These are phyloP conservation scores for Rhodotorula taiwanensis DNA, from an alignment of 768 basidiomycete species.

Conservation along the genomic window DNA sequence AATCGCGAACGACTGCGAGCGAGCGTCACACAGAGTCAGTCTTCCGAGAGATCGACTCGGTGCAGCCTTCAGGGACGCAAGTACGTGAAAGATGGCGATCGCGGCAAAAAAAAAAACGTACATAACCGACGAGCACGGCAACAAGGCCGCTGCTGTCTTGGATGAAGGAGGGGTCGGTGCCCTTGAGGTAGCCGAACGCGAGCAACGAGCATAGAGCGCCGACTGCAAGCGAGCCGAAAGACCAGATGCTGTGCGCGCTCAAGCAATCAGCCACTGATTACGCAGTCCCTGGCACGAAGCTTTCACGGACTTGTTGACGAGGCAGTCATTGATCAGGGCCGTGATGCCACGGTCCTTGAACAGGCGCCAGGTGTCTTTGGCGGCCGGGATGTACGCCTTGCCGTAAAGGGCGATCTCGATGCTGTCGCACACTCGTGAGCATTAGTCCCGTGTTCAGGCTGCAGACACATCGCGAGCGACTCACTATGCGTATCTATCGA, in stretches of 20 bases:
- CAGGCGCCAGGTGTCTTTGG: slow-evolving; percentile 39
- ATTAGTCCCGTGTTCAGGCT: no score
- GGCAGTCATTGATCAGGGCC: slow-evolving; percentile 39
- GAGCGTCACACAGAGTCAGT: neutral
- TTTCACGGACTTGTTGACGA: slow-evolving; percentile 28
- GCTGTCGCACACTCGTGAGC: neutral
- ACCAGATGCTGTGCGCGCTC: no score
- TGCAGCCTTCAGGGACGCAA: no score
- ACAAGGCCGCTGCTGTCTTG: slow-evolving; percentile 12
- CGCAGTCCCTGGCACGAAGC: no score
- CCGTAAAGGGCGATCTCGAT: slow-evolving; percentile 33
- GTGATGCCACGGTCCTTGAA: slow-evolving; percentile 40
- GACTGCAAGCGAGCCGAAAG: slow-evolving; percentile 26
- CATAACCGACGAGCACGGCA: slow-evolving; percentile 13
- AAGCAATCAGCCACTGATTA: no score
- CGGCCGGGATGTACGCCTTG: slow-evolving; percentile 38
- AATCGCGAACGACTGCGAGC: slow-evolving; percentile 30
- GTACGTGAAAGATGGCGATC: no score
- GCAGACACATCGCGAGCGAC: slow-evolving; percentile 15
- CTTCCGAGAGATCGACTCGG: no score
- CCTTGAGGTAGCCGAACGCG: slow-evolving; percentile 33
- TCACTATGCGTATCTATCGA: slow-evolving; percentile 40
- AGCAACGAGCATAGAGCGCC: slow-evolving; percentile 34
- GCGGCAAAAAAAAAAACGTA: neutral
- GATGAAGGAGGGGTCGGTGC: slow-evolving; percentile 26